Conservation (phyloP, 2,329 filamentous ascomycete genomes). For the Boeremia lycopersici region DNA sequence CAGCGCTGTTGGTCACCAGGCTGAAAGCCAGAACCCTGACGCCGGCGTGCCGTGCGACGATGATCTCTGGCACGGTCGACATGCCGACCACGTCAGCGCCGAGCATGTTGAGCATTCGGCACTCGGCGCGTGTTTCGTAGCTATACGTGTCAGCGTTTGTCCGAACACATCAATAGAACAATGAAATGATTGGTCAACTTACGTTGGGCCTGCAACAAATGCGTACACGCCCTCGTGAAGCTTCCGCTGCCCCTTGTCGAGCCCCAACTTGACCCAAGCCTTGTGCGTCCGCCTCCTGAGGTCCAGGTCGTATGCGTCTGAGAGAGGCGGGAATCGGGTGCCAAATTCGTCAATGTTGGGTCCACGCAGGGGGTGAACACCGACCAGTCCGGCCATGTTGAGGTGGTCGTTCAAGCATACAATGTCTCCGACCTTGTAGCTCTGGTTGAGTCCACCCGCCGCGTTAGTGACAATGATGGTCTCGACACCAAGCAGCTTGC, state of each 20-base stretch:
- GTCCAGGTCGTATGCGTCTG: conserved; percentile 69
- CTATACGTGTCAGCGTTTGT: conserved; percentile 40
- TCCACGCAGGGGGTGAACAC: conserved; percentile 65
- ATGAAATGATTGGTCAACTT: conserved; percentile 28
- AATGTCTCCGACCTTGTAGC: conserved; percentile 68
- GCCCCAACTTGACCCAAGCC: conserved; percentile 60
- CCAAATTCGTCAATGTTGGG: conserved; percentile 68
- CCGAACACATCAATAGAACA: conserved; percentile 1
- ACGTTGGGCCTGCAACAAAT: conserved; percentile 67
- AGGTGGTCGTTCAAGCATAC: conserved; percentile 70
- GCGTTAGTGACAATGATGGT: conserved; percentile 71
- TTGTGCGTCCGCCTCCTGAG: conserved; percentile 63
- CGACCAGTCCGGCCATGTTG: conserved; percentile 66
- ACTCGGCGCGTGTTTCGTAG: conserved; percentile 70
- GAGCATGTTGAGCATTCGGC: conserved; percentile 63
- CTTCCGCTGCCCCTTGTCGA: conserved; percentile 54
- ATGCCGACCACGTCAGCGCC: conserved; percentile 74
- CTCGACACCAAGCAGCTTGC: conserved; percentile 66
- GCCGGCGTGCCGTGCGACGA: conserved; percentile 68
- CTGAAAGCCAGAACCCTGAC: conserved; percentile 69
- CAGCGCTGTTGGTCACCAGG: conserved; percentile 68
- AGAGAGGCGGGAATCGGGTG: conserved; percentile 66
- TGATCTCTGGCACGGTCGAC: conserved; percentile 72
- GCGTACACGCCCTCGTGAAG: conserved; percentile 71
- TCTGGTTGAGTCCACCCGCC: conserved; percentile 68